Conservation (phyloP, 768 basidiomycete species). For the Piloderma croceum region DNA sequence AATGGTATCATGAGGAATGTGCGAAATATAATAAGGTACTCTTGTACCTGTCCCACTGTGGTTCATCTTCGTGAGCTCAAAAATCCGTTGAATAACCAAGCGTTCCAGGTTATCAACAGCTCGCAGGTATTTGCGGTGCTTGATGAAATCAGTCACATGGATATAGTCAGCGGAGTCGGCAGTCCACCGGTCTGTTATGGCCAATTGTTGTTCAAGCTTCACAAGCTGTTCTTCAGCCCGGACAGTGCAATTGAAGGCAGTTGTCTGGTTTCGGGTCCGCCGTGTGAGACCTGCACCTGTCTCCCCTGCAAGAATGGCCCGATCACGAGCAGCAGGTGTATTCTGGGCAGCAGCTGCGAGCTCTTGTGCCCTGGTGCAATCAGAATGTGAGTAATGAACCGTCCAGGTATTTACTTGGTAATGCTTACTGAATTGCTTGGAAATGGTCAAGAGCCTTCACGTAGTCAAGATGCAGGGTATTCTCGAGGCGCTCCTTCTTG, state of each 20-base stretch:
- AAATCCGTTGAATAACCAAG: constrained; percentile 30
- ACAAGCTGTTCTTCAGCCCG: constrained; percentile 19
- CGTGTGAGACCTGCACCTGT: constrained; percentile 15
- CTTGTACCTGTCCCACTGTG: too few species aligned
- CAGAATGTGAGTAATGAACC: too few species aligned
- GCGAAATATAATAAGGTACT: too few species aligned
- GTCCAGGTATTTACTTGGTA: too few species aligned
- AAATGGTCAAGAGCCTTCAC: constrained; percentile 7
- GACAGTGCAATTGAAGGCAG: constrained; percentile 13
- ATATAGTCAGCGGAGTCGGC: constrained; percentile 20
- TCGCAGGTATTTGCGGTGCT: constrained; percentile 17
- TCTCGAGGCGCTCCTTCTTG: constrained; percentile 8
- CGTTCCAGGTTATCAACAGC: constrained; percentile 28
- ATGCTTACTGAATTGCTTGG: constrained; percentile 3
- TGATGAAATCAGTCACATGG: constrained; percentile 10
- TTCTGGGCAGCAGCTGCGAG: too few species aligned
- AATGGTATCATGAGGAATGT: too few species aligned
- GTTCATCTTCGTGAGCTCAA: too few species aligned
- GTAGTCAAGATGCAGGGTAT: constrained; percentile 7
- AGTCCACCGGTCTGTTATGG: too few species aligned
- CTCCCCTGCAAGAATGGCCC: constrained; percentile 8
- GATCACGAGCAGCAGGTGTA: not conserved
- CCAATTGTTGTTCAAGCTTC: constrained; percentile 25
- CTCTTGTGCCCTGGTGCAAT: too few species aligned
- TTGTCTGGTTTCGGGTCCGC: constrained; percentile 20